These are phyloP conservation scores for Syncephalastrum contaminatum DNA, from an alignment of 371 early-diverging fungal species.

Conservation along the genomic window DNA sequence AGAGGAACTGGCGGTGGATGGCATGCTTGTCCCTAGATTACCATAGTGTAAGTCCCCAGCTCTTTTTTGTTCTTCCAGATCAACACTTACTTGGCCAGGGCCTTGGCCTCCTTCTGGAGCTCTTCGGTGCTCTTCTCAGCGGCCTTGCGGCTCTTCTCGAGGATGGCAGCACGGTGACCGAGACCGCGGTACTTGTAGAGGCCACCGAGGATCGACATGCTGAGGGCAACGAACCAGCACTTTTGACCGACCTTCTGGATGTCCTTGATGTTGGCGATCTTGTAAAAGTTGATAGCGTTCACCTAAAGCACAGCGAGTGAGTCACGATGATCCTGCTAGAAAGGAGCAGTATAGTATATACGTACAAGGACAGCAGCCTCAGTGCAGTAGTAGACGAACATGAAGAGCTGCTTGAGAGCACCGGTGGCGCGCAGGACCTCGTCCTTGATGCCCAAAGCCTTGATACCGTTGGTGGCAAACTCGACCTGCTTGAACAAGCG, in stretches of 20 bases:
- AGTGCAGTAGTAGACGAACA: slow-evolving; percentile 56
- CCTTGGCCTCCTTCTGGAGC: slow-evolving; percentile 27
- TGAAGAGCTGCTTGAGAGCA: slow-evolving; percentile 53
- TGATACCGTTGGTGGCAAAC: slow-evolving; percentile 55
- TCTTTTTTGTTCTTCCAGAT: not conserved
- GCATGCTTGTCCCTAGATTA: slow-evolving; percentile 49
- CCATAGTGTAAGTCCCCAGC: not conserved
- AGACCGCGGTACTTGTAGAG: slow-evolving; percentile 64
- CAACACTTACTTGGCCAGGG: slow-evolving; percentile 42
- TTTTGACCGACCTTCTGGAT: slow-evolving; percentile 51
- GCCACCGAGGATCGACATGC: slow-evolving; percentile 57
- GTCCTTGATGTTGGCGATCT: slow-evolving; percentile 48
- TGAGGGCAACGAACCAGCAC: slow-evolving; percentile 68
- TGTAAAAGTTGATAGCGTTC: slow-evolving; percentile 39
- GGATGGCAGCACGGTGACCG: slow-evolving; percentile 33
- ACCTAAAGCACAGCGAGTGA: slow-evolving; percentile 16
- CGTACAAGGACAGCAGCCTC: slow-evolving; percentile 62
- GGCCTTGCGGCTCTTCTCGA: slow-evolving; percentile 34
- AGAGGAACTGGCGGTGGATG: slow-evolving; percentile 53
- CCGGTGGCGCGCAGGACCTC: slow-evolving; percentile 50
- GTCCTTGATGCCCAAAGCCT: slow-evolving; percentile 50
- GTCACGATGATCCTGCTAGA: not conserved
- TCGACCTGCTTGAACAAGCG: slow-evolving; percentile 60
- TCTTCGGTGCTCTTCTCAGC: slow-evolving; percentile 16
- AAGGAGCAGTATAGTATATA: not conserved